Evolutionary conservation across 495 filamentous ascomycete species (phyloP), one percentile per base, ranked within the genome.

Genomic region (Endocarpon pusillum): DNA sequence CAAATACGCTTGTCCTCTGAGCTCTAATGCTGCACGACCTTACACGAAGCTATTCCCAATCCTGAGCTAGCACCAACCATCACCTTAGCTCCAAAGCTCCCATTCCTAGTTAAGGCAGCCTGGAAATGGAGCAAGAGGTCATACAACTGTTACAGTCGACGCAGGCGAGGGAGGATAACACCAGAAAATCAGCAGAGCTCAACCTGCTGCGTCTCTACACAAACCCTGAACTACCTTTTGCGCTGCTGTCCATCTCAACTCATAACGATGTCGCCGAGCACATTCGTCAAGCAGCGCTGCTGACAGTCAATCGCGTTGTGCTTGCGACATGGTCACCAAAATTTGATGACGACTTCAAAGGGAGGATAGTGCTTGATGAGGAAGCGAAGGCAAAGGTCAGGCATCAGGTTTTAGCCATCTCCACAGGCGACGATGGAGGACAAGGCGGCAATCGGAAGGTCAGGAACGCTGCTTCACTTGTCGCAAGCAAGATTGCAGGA

Each of bases 401-500:
- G 38, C 56, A 64, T 18, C 56, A 60, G 16, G 53, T 94, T 26
- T 62, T 97, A 12, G 67, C 79, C 21, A 62, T 96, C 19, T 79
- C 80, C 22, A 78, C 85, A n/a, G 69, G 67, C 36, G 61, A 59
- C 4, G 73, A 80, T 32, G 73, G 48, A 0, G 39, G 76, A 3
- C 78, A 92, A 46, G 28, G 19, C 7, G 19, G 12, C 28, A n/a
- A n/a, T n/a, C 69, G 83, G 42, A 92, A 85, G 53, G 70, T 96
- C 39, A 83, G 87, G 54, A 66, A 69, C 16, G 75, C 78, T 4
- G 81, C 89, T 18, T 87, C 71, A 51, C 79, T 76, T 47, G 81
- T 80, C n/a, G 82, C 94, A 34, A 84, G 81, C 63, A 94, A 94
- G 60, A 92, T 97, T 42, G 89, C 91, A 34, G 78, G 73, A 37